Evolutionary conservation across 441 rosid species (phyloP), one percentile per base, ranked within the genome.

Genomic region (Bocquillonia castaneifolia): DNA sequence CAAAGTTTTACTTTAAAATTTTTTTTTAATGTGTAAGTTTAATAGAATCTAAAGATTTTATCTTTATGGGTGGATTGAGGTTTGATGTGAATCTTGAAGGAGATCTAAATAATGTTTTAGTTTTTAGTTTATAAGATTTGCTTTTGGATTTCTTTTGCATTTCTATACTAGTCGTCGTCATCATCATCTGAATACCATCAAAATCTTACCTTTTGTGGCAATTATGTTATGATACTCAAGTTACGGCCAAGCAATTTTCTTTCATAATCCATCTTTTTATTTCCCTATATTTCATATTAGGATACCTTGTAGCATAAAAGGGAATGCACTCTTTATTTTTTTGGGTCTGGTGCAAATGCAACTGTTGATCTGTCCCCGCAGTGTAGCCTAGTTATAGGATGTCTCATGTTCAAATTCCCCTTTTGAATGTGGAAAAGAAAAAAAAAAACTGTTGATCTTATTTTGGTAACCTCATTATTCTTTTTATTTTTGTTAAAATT

Each of bases 71-170:
- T 47, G 6, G 29, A 55, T 34, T 47, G 40, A 3, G 17, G 17
- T 63, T 34, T 13, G 18, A 9, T 67, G 13, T 69, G 22, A 34
- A 58, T 69, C 40, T 61, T 71, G 39, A 63, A 22, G 72, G 63
- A 37, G 79, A 68, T 77, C 70, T 69, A 42, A 62, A 29, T 28
- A 22, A 17, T n/a, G n/a, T 68, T 36, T 20, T 5, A 32, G 10
- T 59, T 58, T 50, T 45, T 25, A 47, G 57, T 47, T 58, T 34
- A 26, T 17, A 22, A 48, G 56, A 51, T 23, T 0, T 69, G 29
- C 6, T 54, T 72, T 73, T 42, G 5, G 10, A 28, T 37, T n/a
- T 65, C 25, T 14, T n/a, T 54, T 68, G 59, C 36, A 37, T 72
- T 69, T 37, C 61, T 2, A 0, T 68, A 9, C 37, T 13, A 5